Conservation (phyloP, 345 rosid species). For the Melaleuca alternifolia region DNA sequence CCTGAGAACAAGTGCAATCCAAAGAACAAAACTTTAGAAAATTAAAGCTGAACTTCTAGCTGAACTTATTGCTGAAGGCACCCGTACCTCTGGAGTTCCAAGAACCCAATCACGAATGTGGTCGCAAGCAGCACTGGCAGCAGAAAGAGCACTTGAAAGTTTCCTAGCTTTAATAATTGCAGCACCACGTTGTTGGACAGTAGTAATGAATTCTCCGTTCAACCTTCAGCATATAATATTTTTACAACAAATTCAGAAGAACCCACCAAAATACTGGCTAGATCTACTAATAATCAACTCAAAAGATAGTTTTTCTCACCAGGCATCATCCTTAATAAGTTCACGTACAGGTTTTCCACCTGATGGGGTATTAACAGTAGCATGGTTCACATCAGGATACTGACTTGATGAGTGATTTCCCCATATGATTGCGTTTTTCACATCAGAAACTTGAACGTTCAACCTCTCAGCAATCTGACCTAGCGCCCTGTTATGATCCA, state of each 20-base stretch:
- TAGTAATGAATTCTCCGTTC: constrained; percentile 71
- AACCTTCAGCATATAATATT: constrained; percentile 32
- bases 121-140: constrained; percentile 98
- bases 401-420: constrained; percentile 97
- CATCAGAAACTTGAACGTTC: constrained; percentile 79
- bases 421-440: constrained; percentile 94
- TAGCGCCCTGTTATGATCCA: constrained; percentile 98
- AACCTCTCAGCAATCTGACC: constrained; percentile 94
- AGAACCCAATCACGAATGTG: constrained; percentile 99
- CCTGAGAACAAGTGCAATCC: constrained; percentile 25
- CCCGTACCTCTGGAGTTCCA: constrained; percentile 89
- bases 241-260: neutral
- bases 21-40: neutral
- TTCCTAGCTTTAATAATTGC: constrained; percentile 97
- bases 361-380: constrained; percentile 61
- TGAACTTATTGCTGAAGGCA: too few species aligned
- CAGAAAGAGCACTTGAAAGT: constrained; percentile 94
- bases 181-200: constrained; percentile 99
- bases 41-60: neutral
- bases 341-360: constrained; percentile 72
- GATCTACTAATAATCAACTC: neutral
- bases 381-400: constrained; percentile 99
- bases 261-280: neutral
- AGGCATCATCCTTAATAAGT: constrained; percentile 77
- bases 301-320: constrained; percentile 29